Base-by-base conservation (phyloP, 805 yeast species). In the Sugiyamaella chiloensis region DNA sequence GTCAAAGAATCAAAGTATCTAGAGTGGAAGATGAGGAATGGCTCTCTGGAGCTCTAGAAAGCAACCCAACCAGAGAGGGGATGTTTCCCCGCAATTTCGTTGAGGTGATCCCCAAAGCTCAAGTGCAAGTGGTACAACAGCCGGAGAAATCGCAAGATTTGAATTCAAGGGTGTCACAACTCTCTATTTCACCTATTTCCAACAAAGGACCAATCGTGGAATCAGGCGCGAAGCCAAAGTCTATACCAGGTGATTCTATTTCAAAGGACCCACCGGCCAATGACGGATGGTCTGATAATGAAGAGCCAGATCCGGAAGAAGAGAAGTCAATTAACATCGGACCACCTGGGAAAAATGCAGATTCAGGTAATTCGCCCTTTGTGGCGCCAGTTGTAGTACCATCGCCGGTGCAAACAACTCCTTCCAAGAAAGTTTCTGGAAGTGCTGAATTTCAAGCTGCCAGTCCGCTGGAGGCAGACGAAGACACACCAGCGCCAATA, bases 1-100 rank as follows among this genome's bases (percentile, higher is more conserved):
- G 85, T 17, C 88, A 85, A 62, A 54, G 76, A 24, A 83, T 91
- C 54, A 78, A 80, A 2, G 96, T 91, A 23, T 80, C 83, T 4
- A 80, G 78, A 31, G 73, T 87, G 45, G 96, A 88, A 56, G 97
- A 91, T 64, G 95, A 82, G 5, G 96, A 90, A 53, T 93, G 98
- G 98, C 85, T 79, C 61, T 71, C 76, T 32, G 99, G 99, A 2
- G 68, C 73, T 3, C 85, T 76, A 57, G 60, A 58, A 2, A 76
- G 69, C 51, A 68, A 69, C 26, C 4, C 60, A 53, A 21, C 66
- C 9, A 31, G 68, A 39, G 66, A 76, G 17, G 99, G 99, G 5
- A 82, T 90, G 70, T 93, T 93, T 59, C 99, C 99, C 2, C 79
- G 77, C 62, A 81, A 80, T 60, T 91, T 87, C 69, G 98, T 91